Evolutionary conservation across 2,329 filamentous ascomycete species (phyloP).

Genomic region (Cyanodermella asteris): DNA sequence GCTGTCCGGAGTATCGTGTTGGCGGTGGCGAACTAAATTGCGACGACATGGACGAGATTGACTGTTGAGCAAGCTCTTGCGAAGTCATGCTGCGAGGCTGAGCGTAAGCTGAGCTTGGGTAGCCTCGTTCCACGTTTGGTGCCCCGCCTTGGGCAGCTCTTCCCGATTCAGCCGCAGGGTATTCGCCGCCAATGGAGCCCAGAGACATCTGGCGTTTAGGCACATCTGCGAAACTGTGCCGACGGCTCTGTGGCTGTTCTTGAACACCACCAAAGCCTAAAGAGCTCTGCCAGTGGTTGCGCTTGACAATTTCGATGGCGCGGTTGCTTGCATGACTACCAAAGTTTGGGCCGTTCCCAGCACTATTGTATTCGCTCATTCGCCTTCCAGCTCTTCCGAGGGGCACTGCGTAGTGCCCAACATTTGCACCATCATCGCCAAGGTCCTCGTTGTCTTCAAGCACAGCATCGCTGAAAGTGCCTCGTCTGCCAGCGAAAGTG

Average conservation of each 20-base stretch:
- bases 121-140: too few species aligned
- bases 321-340: too few species aligned
- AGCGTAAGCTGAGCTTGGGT: conserved; percentile 22
- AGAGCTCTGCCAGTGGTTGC: conserved; percentile 28
- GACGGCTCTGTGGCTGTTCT: conserved; percentile 26
- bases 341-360: too few species aligned
- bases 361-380: too few species aligned
- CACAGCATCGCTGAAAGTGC: too few species aligned
- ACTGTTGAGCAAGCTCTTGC: conserved; percentile 14
- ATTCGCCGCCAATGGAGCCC: conserved; percentile 13
- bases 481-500: too few species aligned
- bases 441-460: too few species aligned
- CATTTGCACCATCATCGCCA: too few species aligned
- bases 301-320: conserved; percentile 22
- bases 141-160: conserved; percentile 17
- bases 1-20: too few species aligned
- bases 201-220: conserved; percentile 24
- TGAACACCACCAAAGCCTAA: conserved; percentile 24
- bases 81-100: conserved; percentile 14
- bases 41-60: conserved; percentile 5
- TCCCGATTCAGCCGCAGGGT: conserved; percentile 1
- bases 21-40: too few species aligned
- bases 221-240: conserved; percentile 29
- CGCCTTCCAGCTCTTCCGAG: conserved; percentile 23
- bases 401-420: too few species aligned